Evolutionary conservation across 2,329 filamentous ascomycete genomes (phyloP).

Genomic region (Fusarium penzigii): DNA sequence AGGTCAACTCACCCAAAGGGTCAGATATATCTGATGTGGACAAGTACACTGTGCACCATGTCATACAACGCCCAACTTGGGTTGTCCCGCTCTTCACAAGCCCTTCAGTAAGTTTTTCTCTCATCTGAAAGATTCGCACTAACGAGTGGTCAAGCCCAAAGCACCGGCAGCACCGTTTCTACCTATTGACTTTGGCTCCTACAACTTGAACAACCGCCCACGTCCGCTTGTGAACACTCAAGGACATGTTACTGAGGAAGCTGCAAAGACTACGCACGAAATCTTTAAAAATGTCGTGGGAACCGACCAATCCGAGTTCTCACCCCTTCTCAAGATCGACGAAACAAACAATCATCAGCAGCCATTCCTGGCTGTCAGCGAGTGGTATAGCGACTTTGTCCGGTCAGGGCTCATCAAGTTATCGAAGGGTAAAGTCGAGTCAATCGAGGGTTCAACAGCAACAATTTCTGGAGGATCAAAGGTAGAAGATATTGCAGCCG

Average conservation of each 20-base stretch:
- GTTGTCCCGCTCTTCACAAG: conserved; percentile 63
- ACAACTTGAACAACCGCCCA: conserved; percentile 66
- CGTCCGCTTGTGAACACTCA: conserved; percentile 61
- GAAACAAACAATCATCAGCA: conserved; percentile 48
- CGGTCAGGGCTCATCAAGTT: conserved; percentile 61
- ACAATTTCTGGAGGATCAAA: conserved; percentile 32
- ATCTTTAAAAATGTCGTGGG: conserved; percentile 52
- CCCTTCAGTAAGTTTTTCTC: conserved; percentile 42
- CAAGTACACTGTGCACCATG: conserved; percentile 64
- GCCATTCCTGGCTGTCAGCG: conserved; percentile 68
- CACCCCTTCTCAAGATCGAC: conserved; percentile 40
- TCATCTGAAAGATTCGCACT: neutral
- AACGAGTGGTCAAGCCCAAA: conserved; percentile 37
- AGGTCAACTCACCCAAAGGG: conserved; percentile 51
- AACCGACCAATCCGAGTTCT: conserved; percentile 56
- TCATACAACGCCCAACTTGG: conserved; percentile 71
- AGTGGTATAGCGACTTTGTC: conserved; percentile 74
- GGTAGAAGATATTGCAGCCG: conserved; percentile 61
- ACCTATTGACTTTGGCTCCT: conserved; percentile 71
- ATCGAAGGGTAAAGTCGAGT: conserved; percentile 47
- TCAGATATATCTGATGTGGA: conserved; percentile 43
- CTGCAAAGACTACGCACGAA: conserved; percentile 54
- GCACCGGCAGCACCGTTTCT: conserved; percentile 61
- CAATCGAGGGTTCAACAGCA: conserved; percentile 37
- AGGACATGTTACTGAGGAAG: conserved; percentile 62